Evolutionary conservation across 2,329 filamentous ascomycete genomes (phyloP).

Genomic region (Pleoardoris graminearum): DNA sequence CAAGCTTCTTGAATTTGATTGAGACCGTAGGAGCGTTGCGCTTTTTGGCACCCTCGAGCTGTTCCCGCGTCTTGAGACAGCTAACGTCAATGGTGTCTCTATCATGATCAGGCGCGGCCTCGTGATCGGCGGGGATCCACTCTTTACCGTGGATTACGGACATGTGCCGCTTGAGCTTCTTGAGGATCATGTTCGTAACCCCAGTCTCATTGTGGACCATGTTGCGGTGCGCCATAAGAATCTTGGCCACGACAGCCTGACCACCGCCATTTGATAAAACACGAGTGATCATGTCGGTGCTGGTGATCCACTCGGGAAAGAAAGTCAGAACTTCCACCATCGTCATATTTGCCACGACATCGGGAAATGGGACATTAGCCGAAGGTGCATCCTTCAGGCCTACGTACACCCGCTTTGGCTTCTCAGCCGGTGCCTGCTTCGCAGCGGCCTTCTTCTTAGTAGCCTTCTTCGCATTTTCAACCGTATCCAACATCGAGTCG

Average conservation of each 20-base stretch:
- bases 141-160: neutral
- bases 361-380: neutral
- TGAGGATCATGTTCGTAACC: neutral
- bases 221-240: neutral
- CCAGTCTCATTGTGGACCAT: neutral
- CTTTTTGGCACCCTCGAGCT: too few relatives aligned
- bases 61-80: neutral
- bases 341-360: neutral
- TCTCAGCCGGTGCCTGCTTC: neutral
- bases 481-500: neutral
- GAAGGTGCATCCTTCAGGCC: neutral
- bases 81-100: neutral
- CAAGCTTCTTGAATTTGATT: too few relatives aligned
- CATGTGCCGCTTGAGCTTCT: neutral
- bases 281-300: neutral
- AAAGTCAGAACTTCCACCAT: neutral
- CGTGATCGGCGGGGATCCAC: neutral
- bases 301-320: neutral
- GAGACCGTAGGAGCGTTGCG: too few relatives aligned
- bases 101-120: neutral
- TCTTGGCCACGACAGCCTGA: neutral
- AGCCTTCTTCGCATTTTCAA: neutral
- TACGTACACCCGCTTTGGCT: neutral
- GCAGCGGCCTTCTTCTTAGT: neutral
- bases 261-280: neutral